phyloP scores from a whole-genome alignment of 2,329 filamentous ascomycete species.

The Botrytis sinoallii region DNA sequence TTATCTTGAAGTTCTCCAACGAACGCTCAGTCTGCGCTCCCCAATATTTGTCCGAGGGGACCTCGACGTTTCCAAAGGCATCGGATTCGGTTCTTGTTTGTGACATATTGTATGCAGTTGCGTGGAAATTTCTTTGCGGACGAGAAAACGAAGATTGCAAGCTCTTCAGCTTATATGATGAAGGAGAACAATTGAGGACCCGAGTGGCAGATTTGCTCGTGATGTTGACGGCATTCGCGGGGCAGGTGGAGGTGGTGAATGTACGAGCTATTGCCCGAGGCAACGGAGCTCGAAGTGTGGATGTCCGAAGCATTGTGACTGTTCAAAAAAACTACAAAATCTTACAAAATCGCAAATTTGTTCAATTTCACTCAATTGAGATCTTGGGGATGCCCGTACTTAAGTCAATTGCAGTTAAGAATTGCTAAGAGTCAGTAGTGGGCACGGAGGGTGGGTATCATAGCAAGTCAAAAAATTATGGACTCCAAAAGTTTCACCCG shows the following conservation, averaged over 20 bases:
- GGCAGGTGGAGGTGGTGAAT: conserved; percentile 12
- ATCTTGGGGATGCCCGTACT: conserved; percentile 4
- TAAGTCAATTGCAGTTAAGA: conserved; percentile 4
- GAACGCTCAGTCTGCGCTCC: conserved; percentile 96
- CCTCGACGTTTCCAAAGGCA: conserved; percentile 96
- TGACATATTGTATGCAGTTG: conserved; percentile 39
- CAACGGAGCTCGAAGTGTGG: conserved; percentile 18
- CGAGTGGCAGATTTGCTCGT: conserved; percentile 18
- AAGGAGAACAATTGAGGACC: conserved; percentile 12
- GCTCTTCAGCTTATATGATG: conserved; percentile 18
- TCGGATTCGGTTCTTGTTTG: conserved; percentile 83
- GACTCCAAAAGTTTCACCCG: conserved; percentile 13
- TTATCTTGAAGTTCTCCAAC: conserved; percentile 97
- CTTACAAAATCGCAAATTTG: not conserved
- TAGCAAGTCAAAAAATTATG: not conserved
- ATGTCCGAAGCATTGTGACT: conserved; percentile 18
- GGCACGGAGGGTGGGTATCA: not conserved
- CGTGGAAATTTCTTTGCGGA: conserved; percentile 34
- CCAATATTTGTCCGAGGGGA: conserved; percentile 93
- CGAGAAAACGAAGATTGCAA: conserved; percentile 22
- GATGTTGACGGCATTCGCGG: conserved; percentile 12
- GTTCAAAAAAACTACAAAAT: conserved; percentile 1
- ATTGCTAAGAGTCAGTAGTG: conserved; percentile 3
- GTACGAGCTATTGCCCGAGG: conserved; percentile 17
- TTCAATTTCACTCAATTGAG: conserved; percentile 15